Base-by-base conservation (phyloP, 495 filamentous ascomycete genomes). In the Bacidia rubella region DNA sequence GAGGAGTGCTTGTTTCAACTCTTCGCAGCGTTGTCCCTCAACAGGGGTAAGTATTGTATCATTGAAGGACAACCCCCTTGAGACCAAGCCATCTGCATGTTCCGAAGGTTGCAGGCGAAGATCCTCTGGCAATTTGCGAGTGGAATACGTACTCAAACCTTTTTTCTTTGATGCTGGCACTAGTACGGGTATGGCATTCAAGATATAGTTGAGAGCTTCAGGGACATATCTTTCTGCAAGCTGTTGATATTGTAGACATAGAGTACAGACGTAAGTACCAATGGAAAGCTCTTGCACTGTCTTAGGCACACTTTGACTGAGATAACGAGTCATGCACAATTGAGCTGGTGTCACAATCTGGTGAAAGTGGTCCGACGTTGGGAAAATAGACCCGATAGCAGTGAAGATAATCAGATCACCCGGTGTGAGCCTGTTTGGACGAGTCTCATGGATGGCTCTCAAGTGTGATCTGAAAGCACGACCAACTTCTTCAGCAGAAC, bases 331-430 rank as follows among this genome's bases (percentile, higher is more conserved):
- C 64, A 97, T 84, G 47, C 75, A 77, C 5, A 96, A 75, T 62
- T 86, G 83, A 1, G 90, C 85, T 0, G 92, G 92, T 3, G 92
- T 97, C 45, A 85, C 80, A 15, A 97, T 84, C 51, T 88, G 83
- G 58, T 97, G 92, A 66, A 96, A 97, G 65, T 95, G 87, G 67
- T 99, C 92, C 0, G 87, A 94, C 0, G 93, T 95, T 3, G 93
- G 88, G 64, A 93, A 99, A 54, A 90, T 85, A 7, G 81, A 79
- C 25, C 79, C 79, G 57, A 96, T 77, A 0, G 87, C 87, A 1
- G 87, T 90, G 38, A 99, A 68, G 23, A 94, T 64, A 10, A 89
- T 65, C 21, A 97, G 72, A 62, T 97, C 89, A 2, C 86, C 85
- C 10, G 82, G 73, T 1, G 71, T 79, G 11, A 83, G 79, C 17